phyloP scores from a whole-genome alignment of 2,329 filamentous ascomycete species.

The Chrysoporthe austroafricana region DNA sequence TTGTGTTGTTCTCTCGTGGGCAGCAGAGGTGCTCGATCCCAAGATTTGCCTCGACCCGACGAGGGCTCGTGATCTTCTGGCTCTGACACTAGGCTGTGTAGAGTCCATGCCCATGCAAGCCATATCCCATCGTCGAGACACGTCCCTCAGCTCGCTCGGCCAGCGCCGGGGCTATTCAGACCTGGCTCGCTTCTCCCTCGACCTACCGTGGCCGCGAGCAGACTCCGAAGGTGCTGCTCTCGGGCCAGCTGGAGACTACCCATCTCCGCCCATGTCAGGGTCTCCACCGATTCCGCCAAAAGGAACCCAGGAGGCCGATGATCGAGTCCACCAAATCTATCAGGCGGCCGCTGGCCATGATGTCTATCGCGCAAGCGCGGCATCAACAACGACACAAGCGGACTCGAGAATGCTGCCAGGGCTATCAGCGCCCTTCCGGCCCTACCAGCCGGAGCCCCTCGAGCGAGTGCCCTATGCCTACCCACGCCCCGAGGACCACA shows the following conservation, averaged over 20 bases:
- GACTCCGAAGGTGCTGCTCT: constrained; percentile 58
- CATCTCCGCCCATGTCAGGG: constrained; percentile 76
- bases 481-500: constrained; percentile 43
- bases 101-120: constrained; percentile 57
- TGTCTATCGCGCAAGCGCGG: constrained; percentile 50
- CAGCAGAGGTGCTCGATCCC: constrained; percentile 1
- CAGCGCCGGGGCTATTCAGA: constrained; percentile 62
- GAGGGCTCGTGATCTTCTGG: constrained; percentile 36
- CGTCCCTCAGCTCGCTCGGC: constrained; percentile 54
- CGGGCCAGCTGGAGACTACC: constrained; percentile 64
- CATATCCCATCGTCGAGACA: constrained; percentile 49
- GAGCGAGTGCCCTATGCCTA: constrained; percentile 48
- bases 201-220: constrained; percentile 60
- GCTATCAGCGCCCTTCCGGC: constrained; percentile 40
- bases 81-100: constrained; percentile 31
- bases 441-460: constrained; percentile 43
- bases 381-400: constrained; percentile 37
- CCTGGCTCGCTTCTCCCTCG: constrained; percentile 58
- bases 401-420: constrained; percentile 40
- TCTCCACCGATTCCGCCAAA: constrained; percentile 66
- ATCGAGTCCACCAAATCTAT: constrained; percentile 56
- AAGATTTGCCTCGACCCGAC: constrained; percentile 28
- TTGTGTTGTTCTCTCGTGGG: constrained; percentile 30
- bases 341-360: constrained; percentile 50
- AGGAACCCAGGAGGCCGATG: constrained; percentile 59